Evolutionary conservation across 257 asterid species (phyloP), one percentile per base, ranked within the genome.

Genomic region (Coffea canephora): DNA sequence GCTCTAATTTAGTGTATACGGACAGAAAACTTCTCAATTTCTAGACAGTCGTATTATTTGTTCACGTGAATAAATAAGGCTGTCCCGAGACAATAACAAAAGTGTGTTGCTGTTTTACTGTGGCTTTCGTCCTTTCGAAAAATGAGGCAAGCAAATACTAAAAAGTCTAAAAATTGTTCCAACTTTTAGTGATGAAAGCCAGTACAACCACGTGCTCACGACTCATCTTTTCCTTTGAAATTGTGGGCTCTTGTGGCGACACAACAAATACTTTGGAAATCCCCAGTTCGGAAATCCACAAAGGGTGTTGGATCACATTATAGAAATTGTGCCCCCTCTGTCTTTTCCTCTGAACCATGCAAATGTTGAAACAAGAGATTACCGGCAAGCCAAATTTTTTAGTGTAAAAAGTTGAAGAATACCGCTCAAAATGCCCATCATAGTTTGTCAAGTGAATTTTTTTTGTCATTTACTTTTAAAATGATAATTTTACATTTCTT

Each of bases 171-270:
- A 39, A 39, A 39, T 39, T 71, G 46, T 70, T 49, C 49, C 57
- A 49, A 59, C 52, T 62, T 70, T 19, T 61, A 52, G 21, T 61
- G 75, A 75, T 71, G 75, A 81, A 81, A 54, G 54, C 23, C 49
- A 25, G 81, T 49, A 61, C 59, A 43, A 49, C 49, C 78, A 78
- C 82, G 66, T 82, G 78, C 82, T 64, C 78, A 50, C 75, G 72
- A 72, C 85, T 82, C 85, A 72, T 46, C 75, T 27, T 75, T 21
- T 54, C 67, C 69, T 23, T 77, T 82, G 41, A 49, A 45, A 72
- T 61, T 73, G 79, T 75, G 73, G 77, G 65, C 55, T 73, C 75
- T 10, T 7, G 21, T 10, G 11, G 21, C 50, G 39, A 66, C 52
- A 65, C 74, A 34, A 48, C 59, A 11, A 76, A 45, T 66, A 54